Conservation (phyloP, 352 stramenopile species). For the Globisporangium spinosum region DNA sequence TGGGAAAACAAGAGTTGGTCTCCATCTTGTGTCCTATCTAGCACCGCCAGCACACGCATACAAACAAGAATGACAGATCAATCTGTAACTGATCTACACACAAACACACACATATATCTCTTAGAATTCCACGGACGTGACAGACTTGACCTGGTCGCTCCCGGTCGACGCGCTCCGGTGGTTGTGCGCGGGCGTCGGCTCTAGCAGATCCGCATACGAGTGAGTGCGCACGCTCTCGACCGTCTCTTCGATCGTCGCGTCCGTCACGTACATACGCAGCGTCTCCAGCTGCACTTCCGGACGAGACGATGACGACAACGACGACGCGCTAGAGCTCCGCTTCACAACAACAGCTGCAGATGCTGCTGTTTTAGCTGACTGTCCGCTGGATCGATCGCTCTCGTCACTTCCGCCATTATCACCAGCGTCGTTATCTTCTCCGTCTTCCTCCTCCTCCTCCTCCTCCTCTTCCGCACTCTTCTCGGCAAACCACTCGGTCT, state of each 20-base stretch:
- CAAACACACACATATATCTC: neutral
- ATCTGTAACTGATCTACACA: neutral
- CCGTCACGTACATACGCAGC: slow-evolving; percentile 59
- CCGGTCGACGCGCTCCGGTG: slow-evolving; percentile 14
- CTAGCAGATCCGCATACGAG: slow-evolving; percentile 38
- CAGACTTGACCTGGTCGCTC: slow-evolving; percentile 6
- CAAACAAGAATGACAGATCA: neutral
- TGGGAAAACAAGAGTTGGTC: neutral
- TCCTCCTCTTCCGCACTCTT: slow-evolving; percentile 36
- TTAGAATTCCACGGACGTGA: slow-evolving; percentile 13
- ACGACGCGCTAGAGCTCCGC: slow-evolving; percentile 9
- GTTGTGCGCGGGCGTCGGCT: slow-evolving; percentile 10
- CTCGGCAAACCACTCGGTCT: slow-evolving; percentile 70
- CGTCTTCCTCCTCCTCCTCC: slow-evolving; percentile 32
- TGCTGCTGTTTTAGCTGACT: neutral
- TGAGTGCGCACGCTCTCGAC: slow-evolving; percentile 19
- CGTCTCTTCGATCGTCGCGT: slow-evolving; percentile 25
- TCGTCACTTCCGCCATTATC: slow-evolving; percentile 16
- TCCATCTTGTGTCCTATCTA: no score
- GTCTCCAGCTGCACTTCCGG: slow-evolving; percentile 42
- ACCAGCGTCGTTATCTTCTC: slow-evolving; percentile 12
- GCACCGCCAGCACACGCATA: no score
- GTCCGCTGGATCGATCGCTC: neutral
- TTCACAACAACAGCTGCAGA: neutral
- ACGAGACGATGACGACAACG: neutral